These are phyloP conservation scores for Zea mays DNA, from an alignment of 176 grass and related monocot species.

Conservation along the genomic window Zm-B73-REFERENCE-NAM-5.0 NC_050096.1:292003501-292004000, in stretches of 20 bases:
- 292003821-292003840: too few relatives aligned
- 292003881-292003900: too few relatives aligned
- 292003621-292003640: not conserved
- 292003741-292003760: not conserved
- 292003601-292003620: slow-evolving; percentile 13
- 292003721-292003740: slow-evolving; percentile 6
- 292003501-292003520: slow-evolving; percentile 77
- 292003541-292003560: slow-evolving; percentile 64
- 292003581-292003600: not conserved
- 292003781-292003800: too few relatives aligned
- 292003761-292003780: not conserved
- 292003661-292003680: not conserved
- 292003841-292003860: too few relatives aligned
- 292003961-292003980: too few relatives aligned
- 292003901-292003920: too few relatives aligned
- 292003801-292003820: too few relatives aligned
- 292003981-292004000: too few relatives aligned
- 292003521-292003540: slow-evolving; percentile 83
- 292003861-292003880: too few relatives aligned
- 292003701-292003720: not conserved
- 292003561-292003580: slow-evolving; percentile 33
- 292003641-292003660: not conserved
- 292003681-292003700: not conserved
- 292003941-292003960: too few relatives aligned
- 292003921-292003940: too few relatives aligned